These are phyloP conservation scores for Eruca vesicaria DNA, from an alignment of 441 rosid genomes.

Conservation along the genomic window DNA sequence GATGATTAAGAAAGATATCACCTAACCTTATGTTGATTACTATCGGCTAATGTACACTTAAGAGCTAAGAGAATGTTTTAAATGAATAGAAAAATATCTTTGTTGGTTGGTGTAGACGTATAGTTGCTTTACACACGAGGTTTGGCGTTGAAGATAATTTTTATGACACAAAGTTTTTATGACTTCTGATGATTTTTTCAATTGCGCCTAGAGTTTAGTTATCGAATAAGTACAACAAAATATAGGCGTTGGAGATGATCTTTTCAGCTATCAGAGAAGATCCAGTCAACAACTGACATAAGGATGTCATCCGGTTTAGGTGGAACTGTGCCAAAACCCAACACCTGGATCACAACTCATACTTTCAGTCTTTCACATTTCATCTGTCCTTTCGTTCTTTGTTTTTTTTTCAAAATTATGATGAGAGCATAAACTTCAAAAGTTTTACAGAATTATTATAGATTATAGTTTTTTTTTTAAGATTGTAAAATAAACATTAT, in stretches of 20 bases:
- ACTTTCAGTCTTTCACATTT: neutral
- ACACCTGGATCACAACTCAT: neutral
- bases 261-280: neutral
- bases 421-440: neutral
- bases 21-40: conserved; percentile 28
- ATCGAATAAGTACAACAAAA: neutral
- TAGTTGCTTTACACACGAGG: conserved; percentile 13
- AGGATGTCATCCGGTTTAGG: neutral
- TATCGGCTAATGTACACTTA: neutral
- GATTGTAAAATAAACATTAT: too few relatives aligned
- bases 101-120: conserved; percentile 11
- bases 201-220: neutral
- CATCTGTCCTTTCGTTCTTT: neutral
- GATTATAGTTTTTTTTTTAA: too few relatives aligned
- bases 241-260: neutral
- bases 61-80: conserved; percentile 24
- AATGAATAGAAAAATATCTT: neutral
- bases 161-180: too few relatives aligned
- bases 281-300: neutral
- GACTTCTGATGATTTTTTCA: too few relatives aligned
- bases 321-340: neutral
- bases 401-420: neutral
- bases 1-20: conserved; percentile 22
- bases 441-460: neutral
- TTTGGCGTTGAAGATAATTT: too few relatives aligned